phyloP scores from a whole-genome alignment of 2,329 filamentous ascomycete genomes.

The Sarocladium oryzae region DNA sequence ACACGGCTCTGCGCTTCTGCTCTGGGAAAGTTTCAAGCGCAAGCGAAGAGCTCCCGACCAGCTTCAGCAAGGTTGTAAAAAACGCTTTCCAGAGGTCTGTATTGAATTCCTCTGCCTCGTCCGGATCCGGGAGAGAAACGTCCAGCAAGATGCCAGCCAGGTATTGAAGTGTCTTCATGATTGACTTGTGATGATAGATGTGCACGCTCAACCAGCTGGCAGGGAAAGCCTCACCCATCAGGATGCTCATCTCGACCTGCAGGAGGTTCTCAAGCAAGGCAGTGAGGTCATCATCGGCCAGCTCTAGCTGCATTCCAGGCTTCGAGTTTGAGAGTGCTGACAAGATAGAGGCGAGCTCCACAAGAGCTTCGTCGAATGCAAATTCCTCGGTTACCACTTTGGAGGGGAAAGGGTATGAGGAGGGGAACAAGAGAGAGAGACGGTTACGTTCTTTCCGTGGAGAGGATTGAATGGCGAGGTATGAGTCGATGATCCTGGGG shows the following conservation, averaged over 20 bases:
- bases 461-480: constrained; percentile 62
- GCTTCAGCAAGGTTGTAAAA: constrained; percentile 80
- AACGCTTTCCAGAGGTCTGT: constrained; percentile 92
- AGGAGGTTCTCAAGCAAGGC: constrained; percentile 72
- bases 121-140: constrained; percentile 77
- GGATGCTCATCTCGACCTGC: constrained; percentile 80
- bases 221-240: constrained; percentile 86
- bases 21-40: constrained; percentile 95
- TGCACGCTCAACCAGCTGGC: constrained; percentile 85
- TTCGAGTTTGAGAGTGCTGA: constrained; percentile 73
- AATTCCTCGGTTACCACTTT: constrained; percentile 56
- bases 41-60: constrained; percentile 82
- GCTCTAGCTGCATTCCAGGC: constrained; percentile 64
- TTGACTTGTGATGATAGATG: constrained; percentile 87
- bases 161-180: constrained; percentile 79
- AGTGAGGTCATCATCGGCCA: constrained; percentile 67
- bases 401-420: constrained; percentile 79
- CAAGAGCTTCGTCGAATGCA: constrained; percentile 74
- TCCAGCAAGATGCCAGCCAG: constrained; percentile 74
- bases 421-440: constrained; percentile 85
- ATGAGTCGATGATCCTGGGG: constrained; percentile 85
- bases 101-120: constrained; percentile 87
- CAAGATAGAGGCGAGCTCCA: constrained; percentile 83
- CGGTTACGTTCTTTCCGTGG: constrained; percentile 50
- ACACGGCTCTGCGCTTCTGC: constrained; percentile 90